These are phyloP conservation scores for Exserohilum turcica DNA, from an alignment of 2,329 filamentous ascomycete species.

Conservation along the genomic window DNA sequence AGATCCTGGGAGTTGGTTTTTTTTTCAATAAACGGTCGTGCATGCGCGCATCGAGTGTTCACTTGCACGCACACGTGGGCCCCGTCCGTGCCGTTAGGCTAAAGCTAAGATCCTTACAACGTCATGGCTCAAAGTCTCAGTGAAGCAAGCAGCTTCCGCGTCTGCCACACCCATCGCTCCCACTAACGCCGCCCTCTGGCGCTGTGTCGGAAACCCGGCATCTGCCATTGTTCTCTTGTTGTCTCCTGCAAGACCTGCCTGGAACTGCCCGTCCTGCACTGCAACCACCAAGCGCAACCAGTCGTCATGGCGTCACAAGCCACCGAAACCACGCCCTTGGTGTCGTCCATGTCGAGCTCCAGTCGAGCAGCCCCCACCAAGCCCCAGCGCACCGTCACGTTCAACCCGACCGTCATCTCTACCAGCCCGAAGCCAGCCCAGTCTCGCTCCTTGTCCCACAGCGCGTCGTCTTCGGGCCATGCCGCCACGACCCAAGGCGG, in stretches of 20 bases:
- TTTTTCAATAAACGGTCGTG: conserved; percentile 13
- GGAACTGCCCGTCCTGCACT: background rate
- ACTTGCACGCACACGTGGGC: conserved; percentile 14
- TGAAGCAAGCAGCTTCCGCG: conserved; percentile 13
- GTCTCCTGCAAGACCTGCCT: background rate
- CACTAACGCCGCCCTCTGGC: conserved; percentile 19
- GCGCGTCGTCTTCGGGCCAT: conserved; percentile 35
- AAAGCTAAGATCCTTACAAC: conserved; percentile 17
- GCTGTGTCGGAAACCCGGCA: conserved; percentile 11
- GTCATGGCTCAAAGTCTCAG: conserved; percentile 24
- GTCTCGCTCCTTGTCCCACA: conserved; percentile 39
- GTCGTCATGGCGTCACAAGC: conserved; percentile 43
- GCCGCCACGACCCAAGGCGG: conserved; percentile 46
- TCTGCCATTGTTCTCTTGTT: conserved; percentile 8
- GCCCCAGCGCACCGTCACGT: conserved; percentile 71
- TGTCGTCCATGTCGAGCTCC: conserved; percentile 43
- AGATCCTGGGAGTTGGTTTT: conserved; percentile 9
- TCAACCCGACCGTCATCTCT: conserved; percentile 67
- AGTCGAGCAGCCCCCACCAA: conserved; percentile 35
- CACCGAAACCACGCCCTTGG: conserved; percentile 46
- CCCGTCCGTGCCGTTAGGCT: conserved; percentile 13
- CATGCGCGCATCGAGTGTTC: conserved; percentile 3
- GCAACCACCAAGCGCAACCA: background rate
- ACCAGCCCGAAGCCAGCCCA: conserved; percentile 47
- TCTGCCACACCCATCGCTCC: conserved; percentile 15